These are phyloP conservation scores for Hebeloma cylindrosporum DNA, from an alignment of 768 basidiomycete species.

Conservation along the genomic window DNA sequence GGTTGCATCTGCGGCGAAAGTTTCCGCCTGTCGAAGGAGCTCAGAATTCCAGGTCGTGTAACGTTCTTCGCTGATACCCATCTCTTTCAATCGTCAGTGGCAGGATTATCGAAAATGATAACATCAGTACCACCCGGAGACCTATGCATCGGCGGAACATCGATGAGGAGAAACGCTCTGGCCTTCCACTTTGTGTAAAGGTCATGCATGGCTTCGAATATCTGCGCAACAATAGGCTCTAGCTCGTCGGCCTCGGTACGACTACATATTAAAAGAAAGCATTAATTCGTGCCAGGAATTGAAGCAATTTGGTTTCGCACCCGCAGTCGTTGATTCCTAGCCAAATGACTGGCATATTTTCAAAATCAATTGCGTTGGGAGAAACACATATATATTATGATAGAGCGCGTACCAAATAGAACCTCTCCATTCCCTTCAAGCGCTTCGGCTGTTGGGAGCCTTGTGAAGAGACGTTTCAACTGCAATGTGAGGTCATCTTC, in stretches of 20 bases:
- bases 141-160: conserved; percentile 39
- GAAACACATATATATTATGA: neutral
- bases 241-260: conserved; percentile 28
- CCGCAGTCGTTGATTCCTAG: conserved; percentile 43
- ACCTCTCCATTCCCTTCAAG: neutral
- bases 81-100: too few relatives aligned
- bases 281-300: too few relatives aligned
- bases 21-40: conserved; percentile 20
- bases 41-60: conserved; percentile 31
- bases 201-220: conserved; percentile 26
- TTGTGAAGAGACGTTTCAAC: conserved; percentile 15
- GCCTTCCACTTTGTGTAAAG: conserved; percentile 33
- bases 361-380: neutral
- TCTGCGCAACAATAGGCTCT: conserved; percentile 24
- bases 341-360: conserved; percentile 25
- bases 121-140: conserved; percentile 32
- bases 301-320: too few relatives aligned
- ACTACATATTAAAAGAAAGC: too few relatives aligned
- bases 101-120: neutral
- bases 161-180: conserved; percentile 36
- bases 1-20: conserved; percentile 22
- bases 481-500: conserved; percentile 23
- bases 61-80: neutral
- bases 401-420: neutral
- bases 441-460: neutral